Conservation (phyloP, 108 stramenopile genomes). For the Mayamaea pseudoterrestris region DNA sequence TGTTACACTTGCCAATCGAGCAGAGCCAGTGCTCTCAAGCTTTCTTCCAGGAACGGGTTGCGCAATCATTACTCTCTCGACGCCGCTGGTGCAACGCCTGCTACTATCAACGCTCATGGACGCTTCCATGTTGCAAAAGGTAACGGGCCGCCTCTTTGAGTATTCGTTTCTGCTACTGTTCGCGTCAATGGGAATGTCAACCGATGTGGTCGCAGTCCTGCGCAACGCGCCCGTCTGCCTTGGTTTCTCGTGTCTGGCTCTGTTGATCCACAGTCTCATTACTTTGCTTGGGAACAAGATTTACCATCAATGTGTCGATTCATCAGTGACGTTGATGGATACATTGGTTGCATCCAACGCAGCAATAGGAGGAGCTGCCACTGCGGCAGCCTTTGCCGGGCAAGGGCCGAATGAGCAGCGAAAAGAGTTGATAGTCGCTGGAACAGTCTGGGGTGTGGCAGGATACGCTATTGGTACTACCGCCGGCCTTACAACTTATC, state of each 20-base stretch:
- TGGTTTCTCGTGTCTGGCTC: constrained; percentile 31
- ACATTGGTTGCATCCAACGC: constrained; percentile 66
- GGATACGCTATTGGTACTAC: constrained; percentile 62
- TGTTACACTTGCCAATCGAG: constrained; percentile 10
- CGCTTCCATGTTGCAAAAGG: constrained; percentile 8
- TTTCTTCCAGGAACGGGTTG: constrained; percentile 49
- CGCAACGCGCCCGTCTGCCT: constrained; percentile 23
- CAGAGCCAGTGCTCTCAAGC: constrained; percentile 11
- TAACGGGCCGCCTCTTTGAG: constrained; percentile 21
- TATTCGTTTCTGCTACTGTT: constrained; percentile 53
- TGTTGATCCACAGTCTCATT: constrained; percentile 33
- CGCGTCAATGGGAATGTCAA: constrained; percentile 49
- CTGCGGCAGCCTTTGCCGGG: constrained; percentile 62
- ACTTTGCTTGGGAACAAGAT: constrained; percentile 18
- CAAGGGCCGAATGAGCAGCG: constrained; percentile 13
- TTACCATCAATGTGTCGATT: constrained; percentile 5
- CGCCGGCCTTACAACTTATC: constrained; percentile 23
- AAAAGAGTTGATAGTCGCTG: constrained; percentile 38
- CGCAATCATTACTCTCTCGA: constrained; percentile 37
- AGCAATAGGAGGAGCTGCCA: constrained; percentile 72
- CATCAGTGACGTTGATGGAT: constrained; percentile 35
- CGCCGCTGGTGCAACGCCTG: constrained; percentile 12
- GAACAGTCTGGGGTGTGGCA: constrained; percentile 57
- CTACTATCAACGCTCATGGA: neutral
- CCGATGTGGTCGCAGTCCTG: constrained; percentile 36